phyloP scores from a whole-genome alignment of 2,329 filamentous ascomycete species.

The Sclerotiophoma versabilis region DNA sequence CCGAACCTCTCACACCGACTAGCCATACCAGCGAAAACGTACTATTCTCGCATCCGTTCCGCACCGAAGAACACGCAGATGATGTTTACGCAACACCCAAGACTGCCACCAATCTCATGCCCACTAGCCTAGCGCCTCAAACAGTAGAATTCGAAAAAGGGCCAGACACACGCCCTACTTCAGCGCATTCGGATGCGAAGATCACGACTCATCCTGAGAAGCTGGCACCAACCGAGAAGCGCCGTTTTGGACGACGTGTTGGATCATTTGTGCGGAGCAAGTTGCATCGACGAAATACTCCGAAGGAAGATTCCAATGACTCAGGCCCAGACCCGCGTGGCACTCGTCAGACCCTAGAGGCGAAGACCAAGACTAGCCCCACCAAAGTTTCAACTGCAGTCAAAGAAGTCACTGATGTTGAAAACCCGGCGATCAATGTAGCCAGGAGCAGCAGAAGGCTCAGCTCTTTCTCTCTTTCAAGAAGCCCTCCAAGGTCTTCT shows the following conservation, averaged over 20 bases:
- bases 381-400: neutral
- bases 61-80: conserved; percentile 35
- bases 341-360: neutral
- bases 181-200: conserved; percentile 12
- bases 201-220: conserved; percentile 6
- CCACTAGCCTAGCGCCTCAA: neutral
- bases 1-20: conserved; percentile 49
- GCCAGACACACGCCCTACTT: neutral
- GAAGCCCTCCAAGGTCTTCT: conserved; percentile 48
- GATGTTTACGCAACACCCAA: conserved; percentile 27
- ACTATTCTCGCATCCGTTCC: conserved; percentile 40
- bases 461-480: conserved; percentile 49
- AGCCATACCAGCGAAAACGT: conserved; percentile 44
- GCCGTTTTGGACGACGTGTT: conserved; percentile 40
- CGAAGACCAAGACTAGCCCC: neutral
- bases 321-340: neutral
- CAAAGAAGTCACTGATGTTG: neutral
- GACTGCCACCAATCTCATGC: conserved; percentile 5
- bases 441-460: conserved; percentile 38
- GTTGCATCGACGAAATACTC: conserved; percentile 34
- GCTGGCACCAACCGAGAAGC: conserved; percentile 32
- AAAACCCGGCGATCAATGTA: conserved; percentile 29
- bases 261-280: conserved; percentile 45
- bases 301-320: conserved; percentile 26
- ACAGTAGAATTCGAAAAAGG: neutral